Conservation (phyloP, 2,329 filamentous ascomycete genomes). For the Aspergillus oerlinghausenensis region DNA sequence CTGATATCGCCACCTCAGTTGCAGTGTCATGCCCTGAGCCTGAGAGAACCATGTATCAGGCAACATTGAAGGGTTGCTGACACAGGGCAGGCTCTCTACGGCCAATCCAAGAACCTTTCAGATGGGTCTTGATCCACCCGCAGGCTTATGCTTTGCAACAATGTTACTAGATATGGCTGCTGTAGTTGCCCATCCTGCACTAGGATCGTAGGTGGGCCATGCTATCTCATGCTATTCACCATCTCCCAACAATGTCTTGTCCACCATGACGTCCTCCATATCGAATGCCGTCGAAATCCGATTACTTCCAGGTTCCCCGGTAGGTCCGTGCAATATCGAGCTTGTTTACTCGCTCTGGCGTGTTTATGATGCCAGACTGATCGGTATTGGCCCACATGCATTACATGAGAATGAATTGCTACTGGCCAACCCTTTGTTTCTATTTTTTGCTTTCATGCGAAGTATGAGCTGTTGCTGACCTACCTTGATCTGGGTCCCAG, state of each 20-base stretch:
- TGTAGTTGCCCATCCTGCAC: not conserved
- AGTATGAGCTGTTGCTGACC: slow-evolving; percentile 4
- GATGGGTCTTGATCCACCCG: slow-evolving; percentile 14
- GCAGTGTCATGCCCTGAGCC: not conserved
- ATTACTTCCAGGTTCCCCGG: slow-evolving; percentile 10
- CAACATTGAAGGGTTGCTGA: slow-evolving; percentile 1
- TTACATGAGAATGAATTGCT: slow-evolving; percentile 5
- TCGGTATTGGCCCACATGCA: slow-evolving; percentile 8
- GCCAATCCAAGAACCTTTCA: slow-evolving; percentile 7
- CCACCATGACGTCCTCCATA: slow-evolving; percentile 18
- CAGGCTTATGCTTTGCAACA: slow-evolving; percentile 10
- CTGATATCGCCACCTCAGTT: not conserved
- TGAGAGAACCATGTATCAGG: not conserved
- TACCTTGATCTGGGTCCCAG: slow-evolving; percentile 6
- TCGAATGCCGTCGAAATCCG: slow-evolving; percentile 5
- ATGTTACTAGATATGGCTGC: slow-evolving; percentile 10
- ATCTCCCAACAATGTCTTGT: slow-evolving; percentile 9
- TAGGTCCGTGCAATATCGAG: slow-evolving; percentile 10
- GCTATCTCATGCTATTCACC: not conserved
- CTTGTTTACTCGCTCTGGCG: slow-evolving; percentile 7
- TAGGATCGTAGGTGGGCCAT: not conserved
- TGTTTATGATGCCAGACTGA: slow-evolving; percentile 4
- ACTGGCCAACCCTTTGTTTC: slow-evolving; percentile 13
- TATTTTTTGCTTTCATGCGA: slow-evolving; percentile 13
- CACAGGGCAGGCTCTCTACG: slow-evolving; percentile 10